These are phyloP conservation scores for Linanthus parryae DNA, from an alignment of 148 eudicot genomes.

Conservation along the genomic window DNA sequence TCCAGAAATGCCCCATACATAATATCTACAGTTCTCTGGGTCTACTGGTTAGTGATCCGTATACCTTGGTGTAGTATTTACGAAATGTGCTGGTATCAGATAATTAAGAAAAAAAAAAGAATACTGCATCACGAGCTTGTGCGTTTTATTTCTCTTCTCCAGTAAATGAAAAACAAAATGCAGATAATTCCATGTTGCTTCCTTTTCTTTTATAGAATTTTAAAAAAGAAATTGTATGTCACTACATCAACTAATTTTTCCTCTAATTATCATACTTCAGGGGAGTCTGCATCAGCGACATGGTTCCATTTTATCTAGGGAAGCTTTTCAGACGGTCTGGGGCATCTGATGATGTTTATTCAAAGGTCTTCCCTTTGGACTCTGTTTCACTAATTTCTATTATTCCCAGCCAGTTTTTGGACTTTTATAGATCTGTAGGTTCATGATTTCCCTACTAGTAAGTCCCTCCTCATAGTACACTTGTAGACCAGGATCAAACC, in stretches of 20 bases:
- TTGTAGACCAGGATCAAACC: no score
- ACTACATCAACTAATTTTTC: no score
- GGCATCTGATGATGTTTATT: conserved; percentile 69
- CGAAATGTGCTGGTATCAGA: neutral
- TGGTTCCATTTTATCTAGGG: conserved; percentile 88
- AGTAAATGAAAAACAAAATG: no score
- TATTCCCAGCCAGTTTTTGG: no score
- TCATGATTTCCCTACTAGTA: no score
- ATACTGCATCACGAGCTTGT: no score
- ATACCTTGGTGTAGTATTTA: neutral
- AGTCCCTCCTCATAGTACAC: no score
- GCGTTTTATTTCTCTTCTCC: no score
- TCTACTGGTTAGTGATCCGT: conserved; percentile 66
- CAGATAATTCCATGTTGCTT: no score
- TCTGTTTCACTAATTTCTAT: conserved; percentile 6
- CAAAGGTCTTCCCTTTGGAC: conserved; percentile 51
- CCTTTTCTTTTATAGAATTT: neutral
- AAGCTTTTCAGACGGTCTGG: conserved; percentile 68
- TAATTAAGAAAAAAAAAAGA: neutral
- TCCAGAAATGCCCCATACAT: conserved; percentile 75
- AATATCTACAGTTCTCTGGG: conserved; percentile 78
- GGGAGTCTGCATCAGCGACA: conserved; percentile 95
- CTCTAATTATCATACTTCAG: conserved; percentile 29
- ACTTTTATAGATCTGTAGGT: no score
- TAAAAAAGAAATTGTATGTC: no score